Evolutionary conservation across 768 basidiomycete genomes (phyloP), one percentile per base, ranked within the genome.

Genomic region (Lactarius pseudohatsudake): DNA sequence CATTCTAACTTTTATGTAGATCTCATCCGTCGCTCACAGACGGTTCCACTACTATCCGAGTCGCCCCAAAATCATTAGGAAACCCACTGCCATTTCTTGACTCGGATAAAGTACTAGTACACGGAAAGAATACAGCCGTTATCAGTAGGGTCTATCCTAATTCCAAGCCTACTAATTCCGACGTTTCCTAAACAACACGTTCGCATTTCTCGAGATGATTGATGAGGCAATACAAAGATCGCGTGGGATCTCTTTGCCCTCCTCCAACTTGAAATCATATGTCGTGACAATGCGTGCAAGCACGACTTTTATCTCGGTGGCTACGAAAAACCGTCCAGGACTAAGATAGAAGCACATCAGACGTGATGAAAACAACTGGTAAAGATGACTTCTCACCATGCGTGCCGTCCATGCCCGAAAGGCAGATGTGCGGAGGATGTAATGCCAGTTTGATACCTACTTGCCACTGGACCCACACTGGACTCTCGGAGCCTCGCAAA

Each of bases 301-400:
- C 67, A 79, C 69, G 7, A 73, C 72, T 65, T 79, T 79, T 22
- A 79, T 56, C 67, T 76, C 76, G 64, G 68, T 74, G 13, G 71
- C 67, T 4, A 76, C 78, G 60, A 79, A 78, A 69, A 77, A 77
- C 1, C 78, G 71, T 5, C 79, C 76, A 0, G 79, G 77, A 55
- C 26, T 26, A 26, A 26, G 26, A 26, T 26, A 26, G 26, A 1
- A 26, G 26, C 26, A 26, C 26, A 26, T 34, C 36, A 55, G 6
- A 20, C 10, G 30, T 41, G 10, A 4, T 10, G 15, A 34, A 50
- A 34, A 9, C 9, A 18, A n/a, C 55, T n/a, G 9, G 2, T 16
- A 6, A 15, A 18, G 45, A 58, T 18, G 38, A 45, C 9, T 22
- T 64, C 71, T 38, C 45, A 75, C 75, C 74, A 76, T 20, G 72